phyloP scores from a whole-genome alignment of 169 alveolate species.

The Babesia divergens region DNA sequence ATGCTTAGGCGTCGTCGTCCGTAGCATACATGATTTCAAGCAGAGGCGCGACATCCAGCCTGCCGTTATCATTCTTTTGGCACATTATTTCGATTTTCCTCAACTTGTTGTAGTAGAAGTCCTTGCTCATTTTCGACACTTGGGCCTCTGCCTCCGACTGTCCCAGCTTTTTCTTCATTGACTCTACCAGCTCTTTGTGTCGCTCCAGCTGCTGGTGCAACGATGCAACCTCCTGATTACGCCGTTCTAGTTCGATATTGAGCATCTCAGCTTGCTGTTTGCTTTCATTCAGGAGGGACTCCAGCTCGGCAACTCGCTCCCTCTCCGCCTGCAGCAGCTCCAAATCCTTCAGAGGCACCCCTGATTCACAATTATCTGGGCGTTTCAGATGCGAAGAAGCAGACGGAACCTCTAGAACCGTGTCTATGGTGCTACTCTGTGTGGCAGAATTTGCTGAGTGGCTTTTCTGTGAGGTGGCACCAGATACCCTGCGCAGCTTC shows the following conservation, averaged over 20 bases:
- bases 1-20: background rate
- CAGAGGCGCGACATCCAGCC: constrained; percentile 45
- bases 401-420: background rate
- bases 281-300: constrained; percentile 7
- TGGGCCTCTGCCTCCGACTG: constrained; percentile 79
- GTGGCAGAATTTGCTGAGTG: background rate
- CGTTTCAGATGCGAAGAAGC: background rate
- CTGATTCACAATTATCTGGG: background rate
- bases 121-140: constrained; percentile 85
- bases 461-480: background rate
- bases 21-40: constrained; percentile 64
- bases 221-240: constrained; percentile 20
- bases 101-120: constrained; percentile 88
- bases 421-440: constrained; percentile 2
- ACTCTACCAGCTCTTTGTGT: constrained; percentile 59
- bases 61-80: constrained; percentile 72
- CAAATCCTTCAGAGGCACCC: background rate
- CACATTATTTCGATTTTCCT: constrained; percentile 87
- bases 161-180: constrained; percentile 69
- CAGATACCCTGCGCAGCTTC: background rate
- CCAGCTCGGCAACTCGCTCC: background rate
- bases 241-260: constrained; percentile 15
- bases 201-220: constrained; percentile 39
- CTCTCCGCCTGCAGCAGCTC: constrained; percentile 20
- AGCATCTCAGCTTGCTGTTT: constrained; percentile 14